Percentiles rank a stretch among this genome's conserved stretches.
Evolutionary conservation across 345 rosid genomes (phyloP).

Genomic region (Streptanthus diversifolius): DNA sequence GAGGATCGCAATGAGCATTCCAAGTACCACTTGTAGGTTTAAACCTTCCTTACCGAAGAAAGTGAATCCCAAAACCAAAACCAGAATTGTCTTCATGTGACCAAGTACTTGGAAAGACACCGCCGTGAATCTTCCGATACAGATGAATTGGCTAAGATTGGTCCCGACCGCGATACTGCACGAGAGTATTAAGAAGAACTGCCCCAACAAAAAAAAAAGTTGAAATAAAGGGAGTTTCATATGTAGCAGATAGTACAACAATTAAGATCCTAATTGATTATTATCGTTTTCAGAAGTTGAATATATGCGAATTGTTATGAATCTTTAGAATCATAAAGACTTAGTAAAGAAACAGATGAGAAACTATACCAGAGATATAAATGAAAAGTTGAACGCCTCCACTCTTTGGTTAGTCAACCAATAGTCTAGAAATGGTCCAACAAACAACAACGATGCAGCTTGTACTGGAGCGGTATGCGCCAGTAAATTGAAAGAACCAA

Average conservation of each 20-base stretch:
- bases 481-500: slow-evolving; percentile 84
- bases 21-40: slow-evolving; percentile 74
- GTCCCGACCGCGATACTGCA: slow-evolving; percentile 94
- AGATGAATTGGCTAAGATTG: slow-evolving; percentile 97
- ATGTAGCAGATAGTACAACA: not conserved
- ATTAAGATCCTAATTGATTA: not conserved
- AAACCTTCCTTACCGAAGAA: slow-evolving; percentile 96
- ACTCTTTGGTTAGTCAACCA: slow-evolving; percentile 81
- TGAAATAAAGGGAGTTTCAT: slow-evolving; percentile 1
- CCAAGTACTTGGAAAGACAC: slow-evolving; percentile 98
- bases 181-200: slow-evolving; percentile 77
- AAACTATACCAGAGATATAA: slow-evolving; percentile 60
- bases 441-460: slow-evolving; percentile 75
- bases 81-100: slow-evolving; percentile 97
- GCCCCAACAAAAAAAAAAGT: slow-evolving; percentile 7
- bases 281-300: not conserved
- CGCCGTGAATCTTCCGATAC: slow-evolving; percentile 95
- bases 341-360: not conserved
- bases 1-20: slow-evolving; percentile 78
- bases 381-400: slow-evolving; percentile 56
- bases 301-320: not conserved
- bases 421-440: slow-evolving; percentile 88
- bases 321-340: not conserved
- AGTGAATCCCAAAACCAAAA: slow-evolving; percentile 75
- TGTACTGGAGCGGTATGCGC: slow-evolving; percentile 99